phyloP scores from a whole-genome alignment of 2,329 filamentous ascomycete species.

The Sporothrix mexicana region DNA sequence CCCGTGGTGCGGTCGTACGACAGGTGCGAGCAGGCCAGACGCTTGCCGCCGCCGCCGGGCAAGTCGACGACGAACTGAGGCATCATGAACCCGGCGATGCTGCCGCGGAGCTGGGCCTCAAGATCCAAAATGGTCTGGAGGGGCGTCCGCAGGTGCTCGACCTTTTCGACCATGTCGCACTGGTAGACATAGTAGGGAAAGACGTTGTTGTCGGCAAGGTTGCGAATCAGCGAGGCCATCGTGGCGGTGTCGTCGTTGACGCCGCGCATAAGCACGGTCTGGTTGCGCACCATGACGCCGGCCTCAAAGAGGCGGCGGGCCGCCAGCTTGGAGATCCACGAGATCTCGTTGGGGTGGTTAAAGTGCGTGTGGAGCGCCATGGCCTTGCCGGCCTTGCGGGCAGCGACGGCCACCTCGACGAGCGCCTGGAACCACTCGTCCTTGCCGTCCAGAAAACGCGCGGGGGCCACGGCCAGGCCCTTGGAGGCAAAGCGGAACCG shows the following conservation, averaged over 20 bases:
- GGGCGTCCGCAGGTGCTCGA: constrained; percentile 68
- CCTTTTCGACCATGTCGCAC: constrained; percentile 64
- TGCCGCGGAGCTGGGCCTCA: constrained; percentile 63
- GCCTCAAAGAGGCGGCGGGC: constrained; percentile 56
- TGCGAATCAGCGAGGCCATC: constrained; percentile 60
- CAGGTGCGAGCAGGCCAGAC: constrained; percentile 59
- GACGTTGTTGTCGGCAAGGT: constrained; percentile 62
- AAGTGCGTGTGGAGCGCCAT: constrained; percentile 70
- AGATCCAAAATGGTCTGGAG: constrained; percentile 63
- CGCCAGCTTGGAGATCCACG: constrained; percentile 62
- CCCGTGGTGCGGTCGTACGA: constrained; percentile 61
- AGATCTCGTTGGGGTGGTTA: constrained; percentile 67
- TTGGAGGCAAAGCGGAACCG: constrained; percentile 68
- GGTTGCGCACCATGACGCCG: constrained; percentile 64
- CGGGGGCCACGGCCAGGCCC: constrained; percentile 64
- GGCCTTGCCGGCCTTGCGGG: constrained; percentile 60
- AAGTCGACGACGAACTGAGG: constrained; percentile 69
- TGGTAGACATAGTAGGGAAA: constrained; percentile 71
- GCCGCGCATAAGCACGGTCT: constrained; percentile 63
- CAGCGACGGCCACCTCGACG: constrained; percentile 53
- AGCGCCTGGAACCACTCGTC: constrained; percentile 62
- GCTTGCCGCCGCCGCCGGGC: constrained; percentile 67
- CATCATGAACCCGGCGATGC: constrained; percentile 66
- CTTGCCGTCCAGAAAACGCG: constrained; percentile 55
- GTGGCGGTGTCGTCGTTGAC: constrained; percentile 62